phyloP scores from a whole-genome alignment of 2,329 filamentous ascomycete genomes.

The Penicillium sclerotigenum region DNA sequence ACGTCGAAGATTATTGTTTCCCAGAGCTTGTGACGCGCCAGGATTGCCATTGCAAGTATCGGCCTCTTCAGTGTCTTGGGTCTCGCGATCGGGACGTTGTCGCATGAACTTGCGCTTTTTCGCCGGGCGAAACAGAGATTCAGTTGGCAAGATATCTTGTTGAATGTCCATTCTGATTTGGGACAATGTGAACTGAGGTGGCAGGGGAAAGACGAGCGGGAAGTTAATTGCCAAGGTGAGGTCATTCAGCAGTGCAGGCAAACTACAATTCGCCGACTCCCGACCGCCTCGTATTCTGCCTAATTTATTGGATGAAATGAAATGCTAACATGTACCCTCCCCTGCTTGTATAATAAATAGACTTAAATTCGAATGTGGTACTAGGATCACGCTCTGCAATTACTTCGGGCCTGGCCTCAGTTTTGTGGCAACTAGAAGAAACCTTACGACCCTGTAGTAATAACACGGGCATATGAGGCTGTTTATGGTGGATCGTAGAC shows the following conservation, averaged over 20 bases:
- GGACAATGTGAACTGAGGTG: not conserved
- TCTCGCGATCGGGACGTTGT: slow-evolving; percentile 35
- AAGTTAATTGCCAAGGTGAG: slow-evolving; percentile 9
- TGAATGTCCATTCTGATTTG: slow-evolving; percentile 31
- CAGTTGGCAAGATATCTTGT: slow-evolving; percentile 15
- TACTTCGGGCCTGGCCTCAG: not conserved
- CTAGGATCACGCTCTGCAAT: not conserved
- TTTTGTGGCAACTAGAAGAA: not conserved
- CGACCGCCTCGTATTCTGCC: slow-evolving; percentile 5
- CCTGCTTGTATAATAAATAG: not conserved
- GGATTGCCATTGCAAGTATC: slow-evolving; percentile 12
- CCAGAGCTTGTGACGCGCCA: slow-evolving; percentile 8
- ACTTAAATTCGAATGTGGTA: not conserved
- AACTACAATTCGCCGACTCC: not conserved
- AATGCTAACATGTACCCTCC: not conserved
- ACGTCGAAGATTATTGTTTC: slow-evolving; percentile 28
- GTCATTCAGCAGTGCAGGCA: slow-evolving; percentile 12
- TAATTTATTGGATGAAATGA: not conserved
- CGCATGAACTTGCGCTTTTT: slow-evolving; percentile 53
- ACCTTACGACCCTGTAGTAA: not conserved
- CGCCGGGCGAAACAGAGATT: slow-evolving; percentile 46
- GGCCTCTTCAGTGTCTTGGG: slow-evolving; percentile 15
- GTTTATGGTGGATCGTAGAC: not conserved
- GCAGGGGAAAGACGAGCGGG: not conserved
- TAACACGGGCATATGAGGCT: not conserved